Conservation (phyloP, 179 eudicot genomes). For the Beta corolliflora region DNA sequence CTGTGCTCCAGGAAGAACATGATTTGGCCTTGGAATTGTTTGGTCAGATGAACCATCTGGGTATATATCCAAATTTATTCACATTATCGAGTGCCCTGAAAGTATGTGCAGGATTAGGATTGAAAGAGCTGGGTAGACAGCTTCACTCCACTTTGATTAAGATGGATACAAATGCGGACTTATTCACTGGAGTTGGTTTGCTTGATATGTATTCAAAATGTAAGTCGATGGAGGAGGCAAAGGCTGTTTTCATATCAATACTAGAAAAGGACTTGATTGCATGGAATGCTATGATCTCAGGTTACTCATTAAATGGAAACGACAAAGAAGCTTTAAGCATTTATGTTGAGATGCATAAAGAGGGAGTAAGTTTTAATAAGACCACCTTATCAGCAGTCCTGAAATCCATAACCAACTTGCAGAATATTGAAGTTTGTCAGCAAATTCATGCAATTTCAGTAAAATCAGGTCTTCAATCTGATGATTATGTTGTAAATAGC, state of each 20-base stretch:
- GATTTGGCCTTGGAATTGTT: constrained; percentile 60
- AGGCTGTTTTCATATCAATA: constrained; percentile 49
- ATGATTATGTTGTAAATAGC: constrained; percentile 58
- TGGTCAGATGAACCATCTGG: constrained; percentile 51
- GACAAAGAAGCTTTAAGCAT: constrained; percentile 47
- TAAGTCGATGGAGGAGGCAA: constrained; percentile 54
- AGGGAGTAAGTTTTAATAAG: constrained; percentile 52
- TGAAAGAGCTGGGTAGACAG: constrained; percentile 56
- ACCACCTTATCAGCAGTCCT: constrained; percentile 65
- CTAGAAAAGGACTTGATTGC: constrained; percentile 59
- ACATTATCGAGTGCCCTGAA: constrained; percentile 83
- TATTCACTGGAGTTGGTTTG: constrained; percentile 60
- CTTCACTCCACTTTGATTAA: constrained; percentile 62
- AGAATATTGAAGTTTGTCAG: constrained; percentile 37
- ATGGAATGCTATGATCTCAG: constrained; percentile 75
- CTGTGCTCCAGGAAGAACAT: constrained; percentile 59
- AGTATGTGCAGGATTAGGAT: constrained; percentile 65
- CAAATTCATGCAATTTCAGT: constrained; percentile 65
- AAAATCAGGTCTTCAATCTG: constrained; percentile 54
- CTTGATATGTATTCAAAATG: constrained; percentile 83
- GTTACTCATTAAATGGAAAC: constrained; percentile 50
- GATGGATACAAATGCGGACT: constrained; percentile 53
- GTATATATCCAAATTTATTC: constrained; percentile 60
- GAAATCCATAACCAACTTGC: constrained; percentile 56
- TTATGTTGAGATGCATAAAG: constrained; percentile 45